phyloP scores from a whole-genome alignment of 371 early-diverging fungal genomes.

The Mortierella sp. region DNA sequence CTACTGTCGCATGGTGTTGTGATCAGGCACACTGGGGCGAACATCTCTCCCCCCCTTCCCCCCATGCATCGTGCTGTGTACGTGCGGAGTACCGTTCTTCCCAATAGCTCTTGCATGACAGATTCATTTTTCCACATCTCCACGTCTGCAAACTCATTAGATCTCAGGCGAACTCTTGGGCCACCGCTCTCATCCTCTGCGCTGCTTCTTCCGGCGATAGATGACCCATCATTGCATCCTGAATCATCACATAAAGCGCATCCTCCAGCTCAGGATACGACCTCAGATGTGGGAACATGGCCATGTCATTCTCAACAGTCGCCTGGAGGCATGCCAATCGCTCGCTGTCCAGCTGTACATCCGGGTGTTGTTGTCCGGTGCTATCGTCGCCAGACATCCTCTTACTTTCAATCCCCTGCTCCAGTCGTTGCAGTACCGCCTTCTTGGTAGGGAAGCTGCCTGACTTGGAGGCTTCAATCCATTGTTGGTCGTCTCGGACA shows the following conservation, averaged over 20 bases:
- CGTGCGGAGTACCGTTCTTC: too few species aligned
- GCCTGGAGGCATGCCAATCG: slow-evolving; percentile 20
- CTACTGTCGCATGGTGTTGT: too few species aligned
- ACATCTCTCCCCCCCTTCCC: too few species aligned
- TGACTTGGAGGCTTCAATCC: slow-evolving; percentile 38
- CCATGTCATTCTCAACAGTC: slow-evolving; percentile 38
- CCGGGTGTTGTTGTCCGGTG: not conserved
- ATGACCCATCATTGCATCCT: slow-evolving; percentile 47
- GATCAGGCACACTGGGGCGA: too few species aligned
- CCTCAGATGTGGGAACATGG: slow-evolving; percentile 45
- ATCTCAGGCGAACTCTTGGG: too few species aligned
- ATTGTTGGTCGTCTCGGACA: slow-evolving; percentile 39
- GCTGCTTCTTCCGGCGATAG: slow-evolving; percentile 15
- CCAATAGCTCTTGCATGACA: too few species aligned
- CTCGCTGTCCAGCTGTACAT: slow-evolving; percentile 18
- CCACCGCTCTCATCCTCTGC: slow-evolving; percentile 11
- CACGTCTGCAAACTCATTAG: too few species aligned
- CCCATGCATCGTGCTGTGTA: too few species aligned
- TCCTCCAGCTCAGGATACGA: slow-evolving; percentile 43
- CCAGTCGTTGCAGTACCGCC: slow-evolving; percentile 23
- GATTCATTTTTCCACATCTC: too few species aligned
- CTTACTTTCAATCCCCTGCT: slow-evolving; percentile 9
- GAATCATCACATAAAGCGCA: slow-evolving; percentile 33
- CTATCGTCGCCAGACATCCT: not conserved
- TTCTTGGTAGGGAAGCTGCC: slow-evolving; percentile 48